These are phyloP conservation scores for Mycena galericulata DNA, from an alignment of 768 basidiomycete species.

Conservation along the genomic window DNA sequence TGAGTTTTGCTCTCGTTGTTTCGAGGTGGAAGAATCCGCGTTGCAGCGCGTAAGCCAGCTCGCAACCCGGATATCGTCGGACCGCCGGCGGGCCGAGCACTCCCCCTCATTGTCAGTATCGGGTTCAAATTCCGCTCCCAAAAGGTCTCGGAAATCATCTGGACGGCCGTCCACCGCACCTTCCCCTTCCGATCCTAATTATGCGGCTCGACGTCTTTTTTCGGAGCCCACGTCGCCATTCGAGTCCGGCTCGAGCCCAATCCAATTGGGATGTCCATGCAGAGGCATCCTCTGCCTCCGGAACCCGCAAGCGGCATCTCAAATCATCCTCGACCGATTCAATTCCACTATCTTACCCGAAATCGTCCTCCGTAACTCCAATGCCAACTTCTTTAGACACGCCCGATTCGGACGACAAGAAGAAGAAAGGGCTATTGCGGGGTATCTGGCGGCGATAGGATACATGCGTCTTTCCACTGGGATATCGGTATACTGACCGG, in stretches of 20 bases:
- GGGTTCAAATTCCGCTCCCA: conserved; percentile 22
- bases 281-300: conserved; percentile 26
- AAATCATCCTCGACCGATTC: conserved; percentile 72
- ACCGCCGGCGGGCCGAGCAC: conserved; percentile 38
- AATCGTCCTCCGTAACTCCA: conserved; percentile 33
- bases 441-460: conserved; percentile 56
- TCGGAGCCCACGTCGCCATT: conserved; percentile 37
- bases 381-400: conserved; percentile 43
- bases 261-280: conserved; percentile 38
- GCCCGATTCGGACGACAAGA: conserved; percentile 53
- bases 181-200: conserved; percentile 46
- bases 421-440: conserved; percentile 56
- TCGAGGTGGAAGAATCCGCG: conserved; percentile 78
- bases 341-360: conserved; percentile 46
- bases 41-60: conserved; percentile 71
- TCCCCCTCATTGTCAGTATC: conserved; percentile 32
- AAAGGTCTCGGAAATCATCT: conserved; percentile 39
- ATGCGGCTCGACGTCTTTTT: conserved; percentile 40
- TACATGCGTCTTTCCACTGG: neutral
- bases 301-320: conserved; percentile 49
- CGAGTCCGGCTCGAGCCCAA: conserved; percentile 35
- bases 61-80: conserved; percentile 53
- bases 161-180: conserved; percentile 64
- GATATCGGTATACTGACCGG: conserved; percentile 30
- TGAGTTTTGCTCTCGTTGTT: conserved; percentile 71